Base-by-base conservation (phyloP, 1,284 basidiomycete species). In the Apiotrichum domesticum region DNA sequence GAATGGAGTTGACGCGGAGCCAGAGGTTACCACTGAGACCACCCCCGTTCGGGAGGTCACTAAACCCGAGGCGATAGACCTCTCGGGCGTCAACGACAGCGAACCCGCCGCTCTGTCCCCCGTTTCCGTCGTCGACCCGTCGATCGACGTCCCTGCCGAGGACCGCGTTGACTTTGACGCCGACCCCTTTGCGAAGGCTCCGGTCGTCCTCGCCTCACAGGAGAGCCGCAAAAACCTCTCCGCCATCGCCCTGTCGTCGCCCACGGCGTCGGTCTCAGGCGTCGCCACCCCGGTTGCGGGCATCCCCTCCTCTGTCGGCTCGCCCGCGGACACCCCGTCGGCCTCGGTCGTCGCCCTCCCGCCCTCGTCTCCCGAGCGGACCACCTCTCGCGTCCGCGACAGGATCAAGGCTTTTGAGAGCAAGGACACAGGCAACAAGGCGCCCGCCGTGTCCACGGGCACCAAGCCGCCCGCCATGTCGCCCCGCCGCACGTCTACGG, bases 381-480 rank as follows among this genome's bases (percentile, higher is more conserved):
- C 35, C 4, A 13, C 8, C 8, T 43, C 40, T 3, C 41, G 41
- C n/a, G 50, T 51, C 7, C 40, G 50, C 13, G 40, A 41, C 50
- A 33, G 13, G 13, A 43, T 51, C 50, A 35, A 42, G 50, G 40
- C 50, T 9, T 42, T 51, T 32, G 50, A 51, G 50, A 35, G n/a
- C 33, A 51, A 41, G 41, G 50, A 51, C 33, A 13, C 8, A 2
- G 41, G 43, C 41, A 40, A 42, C 41, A 41, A 42, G 40, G 29
- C 29, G 29, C 29, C 29, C 29, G 29, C 29, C 29, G 29, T 29
- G 29, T 35, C 48, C 29, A 11, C 37, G n/a, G 11, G n/a, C 13
- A 37, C 48, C 6, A 10, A 39, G 37, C 41, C 41, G 9, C 15
- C 3, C n/a, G 8, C 13, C 13, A 8, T 2, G 33, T 41, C 48